These are phyloP conservation scores for Mycena indigotica DNA, from an alignment of 768 basidiomycete genomes.

Conservation along the genomic window DNA sequence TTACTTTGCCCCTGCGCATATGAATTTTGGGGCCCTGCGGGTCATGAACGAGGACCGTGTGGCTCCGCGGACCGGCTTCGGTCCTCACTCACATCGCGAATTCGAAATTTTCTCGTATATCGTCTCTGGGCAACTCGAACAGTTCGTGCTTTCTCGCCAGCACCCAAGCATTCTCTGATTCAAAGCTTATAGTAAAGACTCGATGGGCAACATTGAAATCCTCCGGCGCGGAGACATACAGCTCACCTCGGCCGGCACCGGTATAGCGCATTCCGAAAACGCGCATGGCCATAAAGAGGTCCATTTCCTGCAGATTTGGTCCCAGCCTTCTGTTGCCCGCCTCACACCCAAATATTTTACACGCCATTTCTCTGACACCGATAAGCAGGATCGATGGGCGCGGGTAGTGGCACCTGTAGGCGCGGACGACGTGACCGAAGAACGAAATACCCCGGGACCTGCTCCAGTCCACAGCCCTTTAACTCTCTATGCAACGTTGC, in stretches of 20 bases:
- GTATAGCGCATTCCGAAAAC: conserved; percentile 80
- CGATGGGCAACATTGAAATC: conserved; percentile 88
- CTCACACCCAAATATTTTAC: conserved; percentile 85
- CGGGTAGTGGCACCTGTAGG: conserved; percentile 76
- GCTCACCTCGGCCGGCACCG: conserved; percentile 89
- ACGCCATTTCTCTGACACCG: conserved; percentile 78
- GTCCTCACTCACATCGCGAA: conserved; percentile 78
- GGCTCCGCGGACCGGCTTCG: conserved; percentile 76
- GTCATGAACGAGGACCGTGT: conserved; percentile 95
- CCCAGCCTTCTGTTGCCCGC: conserved; percentile 40
- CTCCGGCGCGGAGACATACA: conserved; percentile 89
- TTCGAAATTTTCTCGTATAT: conserved; percentile 94
- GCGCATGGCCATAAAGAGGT: conserved; percentile 44
- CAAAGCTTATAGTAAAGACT: conserved; percentile 68
- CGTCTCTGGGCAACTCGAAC: conserved; percentile 75
- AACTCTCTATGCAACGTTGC: conserved; percentile 72
- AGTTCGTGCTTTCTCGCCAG: too few species aligned
- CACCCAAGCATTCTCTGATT: not conserved
- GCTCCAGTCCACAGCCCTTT: conserved; percentile 77
- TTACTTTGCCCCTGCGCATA: conserved; percentile 11
- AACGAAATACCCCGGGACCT: conserved; percentile 74
- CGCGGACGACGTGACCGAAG: conserved; percentile 54
- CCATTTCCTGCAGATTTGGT: conserved; percentile 60
- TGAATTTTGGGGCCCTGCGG: conserved; percentile 67
- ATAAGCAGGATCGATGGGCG: conserved; percentile 75